These are phyloP conservation scores for Agaricus subrufescens DNA, from an alignment of 768 basidiomycete genomes.

Conservation along the genomic window DNA sequence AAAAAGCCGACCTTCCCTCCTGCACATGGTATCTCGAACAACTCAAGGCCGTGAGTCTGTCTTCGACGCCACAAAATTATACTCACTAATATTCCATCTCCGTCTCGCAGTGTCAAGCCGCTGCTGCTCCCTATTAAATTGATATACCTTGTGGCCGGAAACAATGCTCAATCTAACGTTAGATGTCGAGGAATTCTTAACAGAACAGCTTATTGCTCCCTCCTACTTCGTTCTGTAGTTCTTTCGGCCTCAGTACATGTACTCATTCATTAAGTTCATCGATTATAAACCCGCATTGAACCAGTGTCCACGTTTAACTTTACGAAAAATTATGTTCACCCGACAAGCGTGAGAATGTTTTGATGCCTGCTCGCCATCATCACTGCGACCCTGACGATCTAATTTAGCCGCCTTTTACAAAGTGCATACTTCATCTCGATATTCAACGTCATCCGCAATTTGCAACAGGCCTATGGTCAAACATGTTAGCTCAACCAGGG, in stretches of 20 bases:
- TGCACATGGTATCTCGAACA: conserved; percentile 89
- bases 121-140: conserved; percentile 43
- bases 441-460: too few species aligned
- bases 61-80: not conserved
- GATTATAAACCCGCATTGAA: not conserved
- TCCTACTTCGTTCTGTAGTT: not conserved
- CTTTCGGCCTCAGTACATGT: not conserved
- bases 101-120: conserved; percentile 61
- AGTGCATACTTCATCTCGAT: too few species aligned
- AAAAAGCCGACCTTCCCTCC: conserved; percentile 72
- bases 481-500: too few species aligned
- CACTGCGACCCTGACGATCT: too few species aligned
- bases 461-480: too few species aligned
- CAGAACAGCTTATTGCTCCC: not conserved
- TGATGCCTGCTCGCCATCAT: too few species aligned
- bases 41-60: conserved; percentile 70
- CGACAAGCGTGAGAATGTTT: too few species aligned
- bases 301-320: not conserved
- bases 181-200: not conserved
- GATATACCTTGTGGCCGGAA: not conserved
- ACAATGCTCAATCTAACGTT: not conserved
- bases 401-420: too few species aligned
- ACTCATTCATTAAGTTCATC: not conserved
- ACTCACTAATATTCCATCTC: conserved; percentile 9
- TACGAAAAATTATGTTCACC: too few species aligned